Conservation (phyloP, 208 protist genomes). For the Leishmania lainsoni region DNA sequence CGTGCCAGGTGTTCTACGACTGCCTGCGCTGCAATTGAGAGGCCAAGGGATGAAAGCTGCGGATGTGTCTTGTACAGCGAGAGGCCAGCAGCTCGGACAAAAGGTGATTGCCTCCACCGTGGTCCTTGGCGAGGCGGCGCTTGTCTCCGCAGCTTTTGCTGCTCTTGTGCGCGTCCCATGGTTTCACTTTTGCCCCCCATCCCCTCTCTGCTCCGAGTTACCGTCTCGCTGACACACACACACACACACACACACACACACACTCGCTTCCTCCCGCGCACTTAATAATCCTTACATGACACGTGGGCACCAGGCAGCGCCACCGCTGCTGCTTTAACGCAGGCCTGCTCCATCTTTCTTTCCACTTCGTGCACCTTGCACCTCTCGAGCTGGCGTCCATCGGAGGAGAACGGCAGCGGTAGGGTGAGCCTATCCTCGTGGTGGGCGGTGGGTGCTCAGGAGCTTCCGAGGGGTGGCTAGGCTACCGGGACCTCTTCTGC, state of each 20-base stretch:
- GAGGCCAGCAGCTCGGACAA: too few species aligned
- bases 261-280: not conserved
- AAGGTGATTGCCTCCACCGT: too few species aligned
- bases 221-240: not conserved
- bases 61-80: too few species aligned
- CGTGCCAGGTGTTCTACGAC: too few species aligned
- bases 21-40: too few species aligned
- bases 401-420: not conserved
- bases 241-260: not conserved
- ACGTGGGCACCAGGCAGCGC: not conserved
- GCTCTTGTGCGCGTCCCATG: too few species aligned
- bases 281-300: too few species aligned
- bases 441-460: not conserved
- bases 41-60: too few species aligned
- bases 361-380: not conserved
- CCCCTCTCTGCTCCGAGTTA: not conserved
- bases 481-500: constrained; percentile 22
- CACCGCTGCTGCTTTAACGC: not conserved
- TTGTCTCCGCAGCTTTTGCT: too few species aligned
- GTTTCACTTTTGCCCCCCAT: too few species aligned
- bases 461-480: constrained; percentile 4
- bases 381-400: not conserved
- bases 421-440: not conserved
- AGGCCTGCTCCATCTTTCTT: not conserved
- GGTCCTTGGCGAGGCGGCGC: too few species aligned